Evolutionary conservation across 805 yeast species (phyloP).

Genomic region (Metschnikowia dekortorum): DNA sequence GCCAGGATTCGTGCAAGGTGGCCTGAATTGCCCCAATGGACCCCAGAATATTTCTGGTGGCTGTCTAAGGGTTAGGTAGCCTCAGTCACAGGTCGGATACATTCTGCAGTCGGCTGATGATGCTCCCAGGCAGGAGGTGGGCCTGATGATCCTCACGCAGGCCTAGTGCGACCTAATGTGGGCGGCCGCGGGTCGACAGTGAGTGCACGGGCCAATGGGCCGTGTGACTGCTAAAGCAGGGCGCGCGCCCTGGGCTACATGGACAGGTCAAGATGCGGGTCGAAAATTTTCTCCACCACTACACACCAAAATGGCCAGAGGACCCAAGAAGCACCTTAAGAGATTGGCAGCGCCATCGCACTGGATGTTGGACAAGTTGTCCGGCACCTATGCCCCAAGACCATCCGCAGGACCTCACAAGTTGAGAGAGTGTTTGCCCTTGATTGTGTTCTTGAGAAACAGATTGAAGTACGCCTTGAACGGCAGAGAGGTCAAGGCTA

Average conservation of each 20-base stretch:
- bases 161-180: too few relatives aligned
- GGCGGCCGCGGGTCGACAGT: too few relatives aligned
- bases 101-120: too few relatives aligned
- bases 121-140: too few relatives aligned
- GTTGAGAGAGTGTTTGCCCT: constrained; percentile 33
- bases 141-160: too few relatives aligned
- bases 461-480: constrained; percentile 32
- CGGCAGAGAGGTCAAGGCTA: constrained; percentile 34
- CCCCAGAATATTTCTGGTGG: too few relatives aligned
- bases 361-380: constrained; percentile 37
- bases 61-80: too few relatives aligned
- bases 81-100: too few relatives aligned
- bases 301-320: constrained; percentile 61
- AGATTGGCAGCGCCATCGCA: constrained; percentile 36
- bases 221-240: constrained; percentile 2
- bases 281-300: constrained; percentile 13
- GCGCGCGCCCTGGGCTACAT: constrained; percentile 6
- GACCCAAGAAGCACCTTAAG: constrained; percentile 47
- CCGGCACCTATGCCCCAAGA: constrained; percentile 35
- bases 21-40: too few relatives aligned
- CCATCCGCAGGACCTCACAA: constrained; percentile 34
- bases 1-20: too few relatives aligned
- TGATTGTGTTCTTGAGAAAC: constrained; percentile 31
- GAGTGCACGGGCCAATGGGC: too few relatives aligned
- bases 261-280: neutral